Percentiles rank a stretch among this genome's conserved stretches.
These are phyloP conservation scores for Paecilomyces fulvus DNA, from an alignment of 2,329 filamentous ascomycete species.

Conservation along the genomic window DNA sequence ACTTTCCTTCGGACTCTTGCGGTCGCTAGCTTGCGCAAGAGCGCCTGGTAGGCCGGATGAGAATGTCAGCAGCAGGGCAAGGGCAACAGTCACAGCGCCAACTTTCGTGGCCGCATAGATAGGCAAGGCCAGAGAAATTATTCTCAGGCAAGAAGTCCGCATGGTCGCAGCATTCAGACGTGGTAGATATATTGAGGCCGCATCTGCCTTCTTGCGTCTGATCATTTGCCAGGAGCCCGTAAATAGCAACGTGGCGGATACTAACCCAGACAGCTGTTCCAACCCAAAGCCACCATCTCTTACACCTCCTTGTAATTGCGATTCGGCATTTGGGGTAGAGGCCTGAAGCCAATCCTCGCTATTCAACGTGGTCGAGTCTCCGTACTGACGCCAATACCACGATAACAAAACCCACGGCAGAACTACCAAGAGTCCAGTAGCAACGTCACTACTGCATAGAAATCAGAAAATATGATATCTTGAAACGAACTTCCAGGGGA, in stretches of 20 bases:
- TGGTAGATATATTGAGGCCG: background rate
- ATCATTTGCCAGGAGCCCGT: conserved; percentile 21
- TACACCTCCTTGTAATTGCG: background rate
- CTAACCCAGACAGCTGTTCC: conserved; percentile 8
- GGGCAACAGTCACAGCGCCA: conserved; percentile 45
- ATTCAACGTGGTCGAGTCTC: conserved; percentile 6
- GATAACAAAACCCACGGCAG: conserved; percentile 29
- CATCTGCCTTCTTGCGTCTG: conserved; percentile 7
- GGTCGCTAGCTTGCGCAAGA: conserved; percentile 7
- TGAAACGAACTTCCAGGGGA: conserved; percentile 1
- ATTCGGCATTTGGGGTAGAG: conserved; percentile 5
- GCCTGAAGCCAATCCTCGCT: conserved; percentile 1
- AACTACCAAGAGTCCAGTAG: conserved; percentile 40
- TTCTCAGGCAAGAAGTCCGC: conserved; percentile 20
- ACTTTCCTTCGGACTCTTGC: conserved; percentile 8
- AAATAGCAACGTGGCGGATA: conserved; percentile 23
- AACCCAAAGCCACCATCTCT: background rate
- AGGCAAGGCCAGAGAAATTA: conserved; percentile 41
- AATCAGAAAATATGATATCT: conserved; percentile 10
- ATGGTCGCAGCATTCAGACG: conserved; percentile 8
- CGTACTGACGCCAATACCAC: conserved; percentile 25
- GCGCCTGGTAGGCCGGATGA: conserved; percentile 36
- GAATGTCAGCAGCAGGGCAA: conserved; percentile 41
- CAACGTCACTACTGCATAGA: conserved; percentile 34
- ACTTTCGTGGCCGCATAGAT: conserved; percentile 50